Percentiles rank a stretch among this genome's conserved stretches.
phyloP scores from a whole-genome alignment of 1,284 basidiomycete species.

The Coniophora puteana region DNA sequence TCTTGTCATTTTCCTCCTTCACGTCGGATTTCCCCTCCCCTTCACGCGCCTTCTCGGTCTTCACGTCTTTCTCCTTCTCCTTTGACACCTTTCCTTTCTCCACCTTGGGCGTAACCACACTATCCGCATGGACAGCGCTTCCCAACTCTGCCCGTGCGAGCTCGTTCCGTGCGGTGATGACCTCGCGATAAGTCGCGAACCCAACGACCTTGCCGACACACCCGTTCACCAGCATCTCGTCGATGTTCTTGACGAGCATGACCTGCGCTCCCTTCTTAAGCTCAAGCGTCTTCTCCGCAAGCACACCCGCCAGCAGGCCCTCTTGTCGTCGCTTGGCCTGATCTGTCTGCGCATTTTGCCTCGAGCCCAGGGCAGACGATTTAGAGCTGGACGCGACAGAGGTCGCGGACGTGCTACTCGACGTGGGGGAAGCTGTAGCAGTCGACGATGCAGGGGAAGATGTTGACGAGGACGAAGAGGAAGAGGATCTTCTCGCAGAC shows the following conservation, averaged over 20 bases:
- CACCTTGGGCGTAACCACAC: slow-evolving; percentile 20
- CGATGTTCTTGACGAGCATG: slow-evolving; percentile 79
- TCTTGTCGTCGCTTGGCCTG: no score
- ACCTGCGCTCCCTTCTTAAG: slow-evolving; percentile 58
- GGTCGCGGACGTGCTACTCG: background rate
- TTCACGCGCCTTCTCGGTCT: slow-evolving; percentile 3
- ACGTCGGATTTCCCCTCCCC: background rate
- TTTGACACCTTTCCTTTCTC: slow-evolving; percentile 27
- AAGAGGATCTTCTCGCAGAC: background rate
- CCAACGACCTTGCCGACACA: slow-evolving; percentile 64
- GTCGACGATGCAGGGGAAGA: background rate
- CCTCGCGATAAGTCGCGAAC: slow-evolving; percentile 34
- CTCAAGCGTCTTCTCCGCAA: slow-evolving; percentile 44
- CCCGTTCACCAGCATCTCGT: slow-evolving; percentile 74
- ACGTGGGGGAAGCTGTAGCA: background rate
- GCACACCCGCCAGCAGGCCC: slow-evolving; percentile 47
- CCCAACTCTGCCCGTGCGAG: slow-evolving; percentile 14
- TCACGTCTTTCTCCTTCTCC: slow-evolving; percentile 9
- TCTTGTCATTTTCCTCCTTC: slow-evolving; percentile 21
- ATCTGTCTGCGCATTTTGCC: slow-evolving; percentile 32
- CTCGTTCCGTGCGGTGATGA: slow-evolving; percentile 8
- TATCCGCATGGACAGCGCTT: slow-evolving; percentile 13
- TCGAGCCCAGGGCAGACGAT: slow-evolving; percentile 7
- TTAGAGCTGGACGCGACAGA: slow-evolving; percentile 10
- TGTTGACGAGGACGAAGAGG: background rate